Evolutionary conservation across 257 asterid species (phyloP).

Genomic region (Paraleonurus japonicus): DNA sequence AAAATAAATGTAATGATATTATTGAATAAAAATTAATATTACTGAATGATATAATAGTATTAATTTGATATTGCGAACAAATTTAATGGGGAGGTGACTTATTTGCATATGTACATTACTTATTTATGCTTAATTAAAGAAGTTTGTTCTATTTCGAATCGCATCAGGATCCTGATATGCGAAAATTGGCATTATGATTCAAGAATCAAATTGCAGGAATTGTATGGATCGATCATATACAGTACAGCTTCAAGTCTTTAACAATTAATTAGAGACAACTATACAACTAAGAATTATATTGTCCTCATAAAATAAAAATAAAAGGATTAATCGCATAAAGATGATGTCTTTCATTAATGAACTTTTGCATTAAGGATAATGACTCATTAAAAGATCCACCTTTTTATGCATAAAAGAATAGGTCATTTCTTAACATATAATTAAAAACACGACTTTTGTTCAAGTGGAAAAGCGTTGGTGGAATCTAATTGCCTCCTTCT

Average conservation of each 20-base stretch:
- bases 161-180: not conserved
- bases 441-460: not conserved
- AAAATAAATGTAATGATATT: no score
- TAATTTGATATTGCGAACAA: no score
- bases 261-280: not conserved
- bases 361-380: not conserved
- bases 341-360: not conserved
- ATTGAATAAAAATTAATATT: no score
- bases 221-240: not conserved
- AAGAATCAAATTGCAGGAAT: not conserved
- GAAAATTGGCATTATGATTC: not conserved
- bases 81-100: no score
- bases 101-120: no score
- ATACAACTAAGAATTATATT: not conserved
- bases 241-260: not conserved
- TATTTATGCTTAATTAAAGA: not conserved
- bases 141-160: not conserved
- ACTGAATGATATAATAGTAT: no score
- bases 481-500: constrained; percentile 19
- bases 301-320: not conserved
- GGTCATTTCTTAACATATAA: constrained; percentile 4
- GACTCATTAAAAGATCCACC: constrained; percentile 6
- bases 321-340: not conserved
- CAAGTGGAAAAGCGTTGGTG: constrained; percentile 12
- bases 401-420: constrained; percentile 19